Evolutionary conservation across 352 stramenopile species (phyloP).

Genomic region (Elongisporangium undulatum): DNA sequence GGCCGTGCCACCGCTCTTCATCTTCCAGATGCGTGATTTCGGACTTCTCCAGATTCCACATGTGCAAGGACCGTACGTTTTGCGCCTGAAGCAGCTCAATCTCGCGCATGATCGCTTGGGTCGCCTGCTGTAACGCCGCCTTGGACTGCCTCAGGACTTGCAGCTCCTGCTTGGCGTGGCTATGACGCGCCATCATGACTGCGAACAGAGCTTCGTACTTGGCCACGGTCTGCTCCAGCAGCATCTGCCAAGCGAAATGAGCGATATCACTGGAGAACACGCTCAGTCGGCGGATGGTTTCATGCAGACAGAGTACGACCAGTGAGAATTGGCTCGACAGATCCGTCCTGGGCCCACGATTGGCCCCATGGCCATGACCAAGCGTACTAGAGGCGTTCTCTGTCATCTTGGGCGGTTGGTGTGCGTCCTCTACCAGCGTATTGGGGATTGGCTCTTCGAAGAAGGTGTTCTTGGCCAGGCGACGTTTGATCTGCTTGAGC

Average conservation of each 20-base stretch:
- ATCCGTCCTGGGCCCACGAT: background rate
- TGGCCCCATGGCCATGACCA: background rate
- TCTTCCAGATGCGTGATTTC: conserved; percentile 28
- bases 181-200: conserved; percentile 4
- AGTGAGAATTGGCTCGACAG: conserved; percentile 21
- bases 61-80: conserved; percentile 28
- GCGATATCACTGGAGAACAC: conserved; percentile 33
- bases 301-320: conserved; percentile 30
- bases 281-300: conserved; percentile 19
- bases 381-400: background rate
- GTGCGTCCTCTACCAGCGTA: background rate
- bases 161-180: conserved; percentile 14
- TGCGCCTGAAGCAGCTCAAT: conserved; percentile 32
- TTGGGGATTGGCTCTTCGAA: conserved; percentile 2
- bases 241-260: conserved; percentile 18
- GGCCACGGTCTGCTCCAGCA: conserved; percentile 23
- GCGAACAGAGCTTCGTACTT: conserved; percentile 14
- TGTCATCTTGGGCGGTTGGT: background rate
- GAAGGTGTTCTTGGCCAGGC: conserved; percentile 13
- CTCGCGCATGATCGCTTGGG: conserved; percentile 19
- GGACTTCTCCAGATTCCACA: conserved; percentile 24
- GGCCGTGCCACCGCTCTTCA: conserved; percentile 38
- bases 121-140: conserved; percentile 13
- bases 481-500: conserved; percentile 10
- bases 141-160: conserved; percentile 15